Evolutionary conservation across 192 early-diverging fungal species (phyloP).

Genomic region (Oehlia diaphana): DNA sequence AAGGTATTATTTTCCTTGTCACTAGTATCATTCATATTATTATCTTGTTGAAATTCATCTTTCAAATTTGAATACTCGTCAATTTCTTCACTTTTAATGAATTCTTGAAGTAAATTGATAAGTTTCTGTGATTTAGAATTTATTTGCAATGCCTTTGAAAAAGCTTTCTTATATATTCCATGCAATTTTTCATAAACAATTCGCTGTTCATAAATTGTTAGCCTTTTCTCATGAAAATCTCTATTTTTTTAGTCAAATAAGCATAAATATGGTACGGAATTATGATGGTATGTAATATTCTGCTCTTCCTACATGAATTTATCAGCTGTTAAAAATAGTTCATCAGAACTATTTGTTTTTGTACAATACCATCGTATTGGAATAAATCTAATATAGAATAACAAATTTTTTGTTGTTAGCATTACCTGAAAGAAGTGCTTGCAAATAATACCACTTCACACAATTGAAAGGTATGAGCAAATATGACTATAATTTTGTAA

Average conservation of each 20-base stretch:
- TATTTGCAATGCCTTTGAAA: no score
- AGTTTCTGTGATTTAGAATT: no score
- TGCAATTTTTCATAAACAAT: no score
- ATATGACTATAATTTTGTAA: background rate
- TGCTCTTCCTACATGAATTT: background rate
- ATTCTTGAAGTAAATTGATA: no score
- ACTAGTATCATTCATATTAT: no score
- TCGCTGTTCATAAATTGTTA: background rate
- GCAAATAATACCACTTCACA: background rate
- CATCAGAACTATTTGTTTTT: background rate
- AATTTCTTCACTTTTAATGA: no score
- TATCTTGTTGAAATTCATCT: background rate
- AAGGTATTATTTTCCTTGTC: no score
- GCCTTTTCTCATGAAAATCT: background rate
- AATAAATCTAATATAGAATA: background rate
- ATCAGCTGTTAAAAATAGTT: background rate
- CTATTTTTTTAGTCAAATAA: background rate
- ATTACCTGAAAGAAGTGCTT: background rate
- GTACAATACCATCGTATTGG: background rate
- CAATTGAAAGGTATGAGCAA: background rate
- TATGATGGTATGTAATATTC: background rate
- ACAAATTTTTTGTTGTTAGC: background rate
- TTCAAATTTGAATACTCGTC: no score
- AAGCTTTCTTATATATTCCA: no score
- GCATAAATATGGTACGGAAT: background rate